Conservation (phyloP, 108 stramenopile species). For the Discostella pseudostelligera region DNA sequence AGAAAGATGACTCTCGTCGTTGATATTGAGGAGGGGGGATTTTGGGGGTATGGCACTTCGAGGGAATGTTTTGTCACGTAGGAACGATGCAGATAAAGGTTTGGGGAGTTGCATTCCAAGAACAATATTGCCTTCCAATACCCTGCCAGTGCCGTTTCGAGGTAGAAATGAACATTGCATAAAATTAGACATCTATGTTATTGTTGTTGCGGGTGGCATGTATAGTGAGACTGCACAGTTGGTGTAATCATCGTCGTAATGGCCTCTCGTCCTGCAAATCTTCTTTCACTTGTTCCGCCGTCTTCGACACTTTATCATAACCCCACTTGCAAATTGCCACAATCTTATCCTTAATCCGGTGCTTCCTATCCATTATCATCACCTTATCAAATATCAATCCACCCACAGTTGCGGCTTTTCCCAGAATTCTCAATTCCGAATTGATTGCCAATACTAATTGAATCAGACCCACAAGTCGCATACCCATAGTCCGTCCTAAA, state of each 20-base stretch:
- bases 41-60: not conserved
- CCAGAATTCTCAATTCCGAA: constrained; percentile 58
- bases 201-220: not conserved
- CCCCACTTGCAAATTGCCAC: constrained; percentile 46
- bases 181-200: not conserved
- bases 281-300: constrained; percentile 36
- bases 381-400: constrained; percentile 74
- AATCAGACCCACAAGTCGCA: constrained; percentile 68
- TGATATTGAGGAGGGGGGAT: not conserved
- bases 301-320: constrained; percentile 53
- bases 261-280: constrained; percentile 34
- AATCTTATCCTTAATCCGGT: constrained; percentile 71
- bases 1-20: not conserved
- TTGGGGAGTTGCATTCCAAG: too few relatives aligned
- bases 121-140: too few relatives aligned
- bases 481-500: constrained; percentile 73
- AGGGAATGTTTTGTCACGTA: too few relatives aligned
- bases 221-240: not conserved
- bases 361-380: constrained; percentile 86
- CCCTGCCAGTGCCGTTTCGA: too few relatives aligned
- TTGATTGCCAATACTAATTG: constrained; percentile 63
- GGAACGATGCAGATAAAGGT: too few relatives aligned
- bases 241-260: not conserved
- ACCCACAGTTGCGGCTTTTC: constrained; percentile 60
- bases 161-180: too few relatives aligned